phyloP scores from a whole-genome alignment of 2,329 filamentous ascomycete species.

The Penicillium sp. region DNA sequence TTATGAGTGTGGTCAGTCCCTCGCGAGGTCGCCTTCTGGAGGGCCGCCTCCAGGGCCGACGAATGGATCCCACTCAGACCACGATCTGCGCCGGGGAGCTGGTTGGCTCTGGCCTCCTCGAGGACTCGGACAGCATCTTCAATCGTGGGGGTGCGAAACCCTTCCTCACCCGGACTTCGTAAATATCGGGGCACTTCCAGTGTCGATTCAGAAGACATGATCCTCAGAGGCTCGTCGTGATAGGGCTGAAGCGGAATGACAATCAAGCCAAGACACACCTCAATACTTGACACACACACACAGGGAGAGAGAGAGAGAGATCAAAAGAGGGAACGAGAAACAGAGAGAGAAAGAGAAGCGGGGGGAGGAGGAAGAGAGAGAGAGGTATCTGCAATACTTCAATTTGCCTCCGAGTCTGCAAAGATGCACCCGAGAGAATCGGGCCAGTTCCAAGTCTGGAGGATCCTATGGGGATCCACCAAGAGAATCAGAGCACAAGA shows the following conservation, averaged over 20 bases:
- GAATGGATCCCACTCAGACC: constrained; percentile 23
- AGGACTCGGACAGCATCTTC: constrained; percentile 36
- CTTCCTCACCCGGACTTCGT: constrained; percentile 37
- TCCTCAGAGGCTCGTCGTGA: background rate
- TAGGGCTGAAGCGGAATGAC: background rate
- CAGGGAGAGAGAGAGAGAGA: too few species aligned
- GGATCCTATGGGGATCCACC: too few species aligned
- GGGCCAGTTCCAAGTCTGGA: too few species aligned
- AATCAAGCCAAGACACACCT: too few species aligned
- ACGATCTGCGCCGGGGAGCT: constrained; percentile 5
- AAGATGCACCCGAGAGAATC: too few species aligned
- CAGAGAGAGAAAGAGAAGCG: too few species aligned
- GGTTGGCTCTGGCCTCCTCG: constrained; percentile 8
- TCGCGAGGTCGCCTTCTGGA: constrained; percentile 19
- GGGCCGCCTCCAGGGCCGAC: constrained; percentile 23
- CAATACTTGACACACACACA: too few species aligned
- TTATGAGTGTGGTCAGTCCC: constrained; percentile 5
- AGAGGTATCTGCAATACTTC: too few species aligned
- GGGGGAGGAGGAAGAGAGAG: too few species aligned
- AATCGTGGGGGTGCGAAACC: constrained; percentile 42
- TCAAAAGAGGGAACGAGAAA: too few species aligned
- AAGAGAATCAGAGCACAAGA: too few species aligned
- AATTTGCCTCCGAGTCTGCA: too few species aligned
- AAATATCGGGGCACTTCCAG: constrained; percentile 29
- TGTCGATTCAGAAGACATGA: constrained; percentile 16